Evolutionary conservation across 2,329 filamentous ascomycete genomes (phyloP), one percentile per base, ranked within the genome.

Genomic region (Myriosclerotinia scirpicola): DNA sequence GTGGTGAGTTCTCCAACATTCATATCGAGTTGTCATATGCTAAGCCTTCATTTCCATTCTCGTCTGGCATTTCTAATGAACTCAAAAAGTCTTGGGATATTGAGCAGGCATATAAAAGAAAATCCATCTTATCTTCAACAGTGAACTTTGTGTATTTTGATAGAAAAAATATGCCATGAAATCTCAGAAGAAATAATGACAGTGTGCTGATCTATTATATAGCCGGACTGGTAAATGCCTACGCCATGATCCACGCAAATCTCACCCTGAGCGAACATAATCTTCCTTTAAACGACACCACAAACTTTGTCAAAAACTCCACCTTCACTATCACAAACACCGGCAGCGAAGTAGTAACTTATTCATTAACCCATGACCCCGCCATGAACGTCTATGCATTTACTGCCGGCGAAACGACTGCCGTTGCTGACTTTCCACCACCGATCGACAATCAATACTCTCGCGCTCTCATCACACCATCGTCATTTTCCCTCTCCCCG

Each of bases 281-380:
- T 22, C 22, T 66, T 9, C 30, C 66, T 15, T 54, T 70, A 26
- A 68, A 67, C n/a, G 63, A 70, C n/a, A 65, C 54, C 11, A 60
- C 63, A n/a, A 38, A 67, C n/a, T 66, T 59, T 2, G 53, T 26
- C 8, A 50, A 38, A 8, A 65, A 59, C 1, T 40, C 61, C 8
- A 50, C 44, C 2, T 65, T 70, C 12, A 53, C 48, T 3, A 38
- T 65, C 30, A 54, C 7, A 53, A 70, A 69, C 34, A 55, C 36
- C 3, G 66, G 66, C 2, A 60, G 17, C 6, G 44, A 53, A 11
- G n/a, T 50, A 3, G 12, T 54, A 20, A 65, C 64, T 22, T 70
- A 54, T 30, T 54, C 12, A 15, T 34, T 67, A 2, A 54, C 52
- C 2, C 26, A 66, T 5, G 42, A 55, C 22, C 46, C 44, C 4